Percentiles rank a stretch among this genome's conserved stretches.
phyloP scores from a whole-genome alignment of 2,329 filamentous ascomycete species.

The Neonectria coccinea region DNA sequence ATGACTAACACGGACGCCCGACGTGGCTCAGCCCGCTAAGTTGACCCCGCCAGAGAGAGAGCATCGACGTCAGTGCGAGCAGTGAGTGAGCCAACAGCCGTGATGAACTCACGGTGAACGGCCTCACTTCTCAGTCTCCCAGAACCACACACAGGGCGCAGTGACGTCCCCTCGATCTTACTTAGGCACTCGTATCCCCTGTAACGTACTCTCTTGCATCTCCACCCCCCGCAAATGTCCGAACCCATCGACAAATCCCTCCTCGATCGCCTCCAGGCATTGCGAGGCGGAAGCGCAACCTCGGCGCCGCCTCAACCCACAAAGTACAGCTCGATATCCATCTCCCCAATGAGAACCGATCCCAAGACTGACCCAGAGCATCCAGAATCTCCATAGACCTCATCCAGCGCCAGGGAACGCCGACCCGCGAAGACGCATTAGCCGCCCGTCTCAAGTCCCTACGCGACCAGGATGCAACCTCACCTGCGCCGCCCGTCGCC shows the following conservation, averaged over 20 bases:
- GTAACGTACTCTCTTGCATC: no score
- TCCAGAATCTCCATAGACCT: conserved; percentile 49
- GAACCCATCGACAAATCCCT: conserved; percentile 59
- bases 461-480: conserved; percentile 52
- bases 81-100: no score
- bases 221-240: conserved; percentile 43
- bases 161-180: background rate
- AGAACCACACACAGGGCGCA: no score
- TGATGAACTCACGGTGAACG: no score
- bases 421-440: conserved; percentile 63
- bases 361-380: conserved; percentile 3
- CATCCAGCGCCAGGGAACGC: conserved; percentile 57
- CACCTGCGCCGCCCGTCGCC: conserved; percentile 24
- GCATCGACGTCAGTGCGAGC: no score
- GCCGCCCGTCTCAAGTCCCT: conserved; percentile 64
- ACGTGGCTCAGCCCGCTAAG: no score
- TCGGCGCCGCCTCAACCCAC: conserved; percentile 50
- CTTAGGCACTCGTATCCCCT: no score
- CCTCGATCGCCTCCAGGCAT: conserved; percentile 66
- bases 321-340: conserved; percentile 52
- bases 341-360: background rate
- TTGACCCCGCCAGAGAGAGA: no score
- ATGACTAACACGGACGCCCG: no score
- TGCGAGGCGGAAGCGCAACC: conserved; percentile 54
- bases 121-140: no score